Evolutionary conservation across 2,329 filamentous ascomycete species (phyloP), one percentile per base, ranked within the genome.

Genomic region (Ceratocystis eucalypticola): DNA sequence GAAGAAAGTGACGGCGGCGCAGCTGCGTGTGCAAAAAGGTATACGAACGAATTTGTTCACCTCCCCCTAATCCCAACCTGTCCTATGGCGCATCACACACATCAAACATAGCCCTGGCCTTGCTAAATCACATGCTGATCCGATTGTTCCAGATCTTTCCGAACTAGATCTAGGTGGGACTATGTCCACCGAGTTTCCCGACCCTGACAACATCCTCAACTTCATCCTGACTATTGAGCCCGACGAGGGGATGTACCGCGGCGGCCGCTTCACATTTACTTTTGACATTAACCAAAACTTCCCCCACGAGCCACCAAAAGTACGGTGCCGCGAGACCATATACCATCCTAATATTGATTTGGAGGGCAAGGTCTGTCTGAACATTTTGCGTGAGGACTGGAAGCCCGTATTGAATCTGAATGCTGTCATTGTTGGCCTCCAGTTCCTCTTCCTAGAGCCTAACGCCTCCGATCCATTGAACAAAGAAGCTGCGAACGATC

Each of bases 281-380:
- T 97, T 99, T 77, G 84, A 84, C 69, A 96, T 99, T 79, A 91
- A 90, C 76, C 89, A 93, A 74, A 94, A 89, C 79, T 99, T 96
- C 77, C 94, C 94, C 0, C 94, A 97, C 78, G 92, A 97, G 75
- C 92, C 94, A 69, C 94, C 94, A 22, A 97, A 97, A 78, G 94
- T 99, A 71, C 94, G 89, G 74, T 97, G 94, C 79, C 88, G 87
- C 71, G 90, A 99, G 78, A 97, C 96, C 81, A 97, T 99, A 72
- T 99, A 99, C 79, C 94, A 99, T 75, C 94, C 94, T 5, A 99
- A 99, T 77, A 99, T 99, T 74, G 94, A 99, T 74, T 82, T 96
- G 50, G 91, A 97, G 75, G 94, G 94, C 71, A 99, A 99, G 74
- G 92, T 99, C 69, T 99, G 94, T 79, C 78, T 99, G 73, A 99